phyloP scores from a whole-genome alignment of 345 rosid species.

The Eucalyptus tenuipes region DNA sequence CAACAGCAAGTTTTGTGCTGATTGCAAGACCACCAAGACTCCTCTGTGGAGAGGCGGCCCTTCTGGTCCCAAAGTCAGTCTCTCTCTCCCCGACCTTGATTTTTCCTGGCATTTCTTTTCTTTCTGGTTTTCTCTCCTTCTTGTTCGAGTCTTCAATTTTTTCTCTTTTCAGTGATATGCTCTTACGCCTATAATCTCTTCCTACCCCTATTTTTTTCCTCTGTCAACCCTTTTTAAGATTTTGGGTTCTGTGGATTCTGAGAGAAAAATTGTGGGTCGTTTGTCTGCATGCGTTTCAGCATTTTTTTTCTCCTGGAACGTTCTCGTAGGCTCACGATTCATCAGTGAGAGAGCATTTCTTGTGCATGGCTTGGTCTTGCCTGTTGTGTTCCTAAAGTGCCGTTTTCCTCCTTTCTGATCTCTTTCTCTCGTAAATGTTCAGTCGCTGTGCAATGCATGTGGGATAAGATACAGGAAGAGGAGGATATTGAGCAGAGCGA shows the following conservation, averaged over 20 bases:
- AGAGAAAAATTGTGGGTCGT: background rate
- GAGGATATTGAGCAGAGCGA: conserved; percentile 18
- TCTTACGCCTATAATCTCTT: background rate
- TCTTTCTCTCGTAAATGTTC: background rate
- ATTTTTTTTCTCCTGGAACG: background rate
- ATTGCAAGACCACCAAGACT: conserved; percentile 69
- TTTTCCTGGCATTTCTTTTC: background rate
- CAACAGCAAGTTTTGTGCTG: conserved; percentile 35
- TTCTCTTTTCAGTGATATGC: background rate
- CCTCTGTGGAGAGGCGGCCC: conserved; percentile 97
- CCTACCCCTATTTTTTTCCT: background rate
- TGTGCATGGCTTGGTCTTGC: background rate
- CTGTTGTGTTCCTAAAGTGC: background rate
- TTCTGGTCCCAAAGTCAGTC: conserved; percentile 65
- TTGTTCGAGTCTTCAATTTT: background rate
- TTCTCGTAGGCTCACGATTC: background rate
- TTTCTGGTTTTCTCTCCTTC: background rate
- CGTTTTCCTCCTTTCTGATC: background rate
- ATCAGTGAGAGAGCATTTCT: background rate
- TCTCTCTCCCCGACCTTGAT: background rate
- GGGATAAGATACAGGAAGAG: conserved; percentile 76
- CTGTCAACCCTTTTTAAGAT: background rate
- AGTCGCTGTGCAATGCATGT: conserved; percentile 92
- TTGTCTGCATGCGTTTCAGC: background rate
- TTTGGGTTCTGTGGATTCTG: background rate